Base-by-base conservation (phyloP, 371 early-diverging fungal species). In the Chytridiales sp. region DNA sequence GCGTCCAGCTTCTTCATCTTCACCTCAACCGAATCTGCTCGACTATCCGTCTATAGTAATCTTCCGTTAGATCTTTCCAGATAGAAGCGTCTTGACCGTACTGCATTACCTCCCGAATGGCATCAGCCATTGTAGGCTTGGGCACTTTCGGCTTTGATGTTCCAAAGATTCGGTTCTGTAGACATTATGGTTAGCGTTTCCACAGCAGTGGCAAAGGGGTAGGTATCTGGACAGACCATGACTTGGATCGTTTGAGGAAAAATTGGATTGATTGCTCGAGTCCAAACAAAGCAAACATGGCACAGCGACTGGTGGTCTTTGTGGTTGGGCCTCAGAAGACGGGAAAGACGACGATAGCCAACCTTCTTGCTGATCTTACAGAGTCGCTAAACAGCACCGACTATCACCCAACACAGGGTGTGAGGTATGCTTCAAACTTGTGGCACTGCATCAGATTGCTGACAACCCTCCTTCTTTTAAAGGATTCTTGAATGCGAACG, bases 1-100 rank as follows among this genome's bases (percentile, higher is more conserved):
- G 91, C 94, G 64, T 97, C 97, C 9, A 94, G 80, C 69, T 90
- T 89, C 48, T 83, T 86, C 56, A 97, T 90, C 74, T 95, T 95
- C 61, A 90, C 92, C 57, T 93, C 94, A 3, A 95, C 87, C 0
- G 88, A 81, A 62, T 89, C 92, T 4, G 87, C 87, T 54, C 97
- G 84, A 3, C 69, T 66, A 70, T 94, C 94, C 13, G 92, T 91
- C 90, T 92, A 40, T 43, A 31, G 19, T 22, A 8, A 15, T 38
- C 35, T 8, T 5, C 35, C 0, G 24, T 34, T 24, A 13, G 15
- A 24, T n/a, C 26, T 4, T n/a, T n/a, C 4, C 47, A 26, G 8
- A 13, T 29, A 15, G 11, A 30, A 54, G n/a, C n/a, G n/a, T n/a
- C n/a, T n/a, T n/a, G n/a, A n/a, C n/a, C n/a, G n/a, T n/a, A 54